Evolutionary conservation across 176 grass and related monocot genomes (phyloP), one percentile per base, ranked within the genome.

Genomic region (Musa acuminata): DNA sequence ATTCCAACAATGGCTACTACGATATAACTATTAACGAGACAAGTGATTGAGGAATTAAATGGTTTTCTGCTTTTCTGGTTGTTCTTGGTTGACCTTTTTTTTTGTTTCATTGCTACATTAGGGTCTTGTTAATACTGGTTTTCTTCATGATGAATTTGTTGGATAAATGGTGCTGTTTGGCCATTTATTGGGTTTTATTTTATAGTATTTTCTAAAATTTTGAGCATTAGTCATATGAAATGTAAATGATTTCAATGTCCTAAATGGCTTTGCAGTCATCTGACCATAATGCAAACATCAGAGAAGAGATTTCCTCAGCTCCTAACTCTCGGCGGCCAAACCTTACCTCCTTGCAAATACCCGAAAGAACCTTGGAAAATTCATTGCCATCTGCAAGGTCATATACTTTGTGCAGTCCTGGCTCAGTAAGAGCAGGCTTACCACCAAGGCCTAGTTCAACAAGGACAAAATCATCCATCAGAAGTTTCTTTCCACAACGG

Each of bases 301-400:
- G n/a, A 73, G 50, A 29, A 55, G 69, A 80, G 73, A 64, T 60
- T 68, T n/a, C 12, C 23, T 68, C 23, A 53, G 53, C 29, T 55
- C 71, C 71, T 64, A 43, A 62, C 78, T 71, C 65, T 55, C 78
- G 68, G 68, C 76, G 71, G 23, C 71, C 76, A 71, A 82, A 87
- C 27, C 80, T 87, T 54, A 53, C 85, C 2, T 91, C 90, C 67
- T 80, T 99, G 71, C 88, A 94, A 81, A 94, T 99, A 87, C 91
- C 95, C 75, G 59, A 72, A n/a, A 86, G 95, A 81, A 89, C 82
- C 8, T 51, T 99, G 72, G 91, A 94, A 72, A 89, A 78, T 63
- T 24, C 78, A 69, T 17, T 78, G 10, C 59, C 78, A 49, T 80
- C 70, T 65, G 80, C 88, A 14, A 85, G 86, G 74, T 79, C 89